These are phyloP conservation scores for Pythium plurisporium DNA, from an alignment of 352 stramenopile species.

Conservation along the genomic window DNA sequence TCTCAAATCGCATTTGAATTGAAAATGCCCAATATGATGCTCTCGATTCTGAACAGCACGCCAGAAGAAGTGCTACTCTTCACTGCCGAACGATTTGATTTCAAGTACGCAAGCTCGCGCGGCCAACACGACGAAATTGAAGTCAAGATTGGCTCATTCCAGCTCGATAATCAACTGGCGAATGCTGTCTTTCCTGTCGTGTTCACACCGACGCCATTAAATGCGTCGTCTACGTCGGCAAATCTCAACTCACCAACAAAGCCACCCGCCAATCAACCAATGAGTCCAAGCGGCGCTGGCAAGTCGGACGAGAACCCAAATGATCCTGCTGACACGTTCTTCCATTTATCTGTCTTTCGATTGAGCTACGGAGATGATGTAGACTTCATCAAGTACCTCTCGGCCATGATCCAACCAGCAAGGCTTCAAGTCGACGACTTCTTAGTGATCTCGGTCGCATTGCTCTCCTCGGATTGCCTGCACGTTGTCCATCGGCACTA, in stretches of 20 bases:
- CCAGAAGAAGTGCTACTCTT: constrained; percentile 76
- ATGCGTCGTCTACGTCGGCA: constrained; percentile 11
- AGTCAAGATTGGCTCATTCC: constrained; percentile 75
- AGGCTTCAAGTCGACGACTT: constrained; percentile 60
- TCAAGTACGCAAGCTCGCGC: constrained; percentile 59
- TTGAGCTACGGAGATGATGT: constrained; percentile 77
- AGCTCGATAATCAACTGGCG: constrained; percentile 80
- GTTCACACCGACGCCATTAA: constrained; percentile 66
- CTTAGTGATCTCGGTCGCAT: constrained; percentile 42
- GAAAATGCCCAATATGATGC: constrained; percentile 51
- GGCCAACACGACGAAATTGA: constrained; percentile 81
- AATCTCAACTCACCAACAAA: constrained; percentile 23
- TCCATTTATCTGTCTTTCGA: constrained; percentile 77
- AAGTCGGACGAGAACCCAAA: constrained; percentile 12
- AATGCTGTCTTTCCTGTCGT: constrained; percentile 78
- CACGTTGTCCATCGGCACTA: constrained; percentile 40
- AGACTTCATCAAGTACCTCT: constrained; percentile 88
- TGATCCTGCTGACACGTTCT: constrained; percentile 36
- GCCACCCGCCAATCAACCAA: constrained; percentile 12
- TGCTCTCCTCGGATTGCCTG: constrained; percentile 40
- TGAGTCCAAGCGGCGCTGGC: constrained; percentile 1
- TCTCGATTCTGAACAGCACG: constrained; percentile 71
- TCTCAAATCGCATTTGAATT: constrained; percentile 56
- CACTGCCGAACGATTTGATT: constrained; percentile 57
- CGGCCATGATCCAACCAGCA: constrained; percentile 71